Evolutionary conservation across 495 filamentous ascomycete species (phyloP), one percentile per base, ranked within the genome.

Genomic region (Hyaloscypha variabilis): DNA sequence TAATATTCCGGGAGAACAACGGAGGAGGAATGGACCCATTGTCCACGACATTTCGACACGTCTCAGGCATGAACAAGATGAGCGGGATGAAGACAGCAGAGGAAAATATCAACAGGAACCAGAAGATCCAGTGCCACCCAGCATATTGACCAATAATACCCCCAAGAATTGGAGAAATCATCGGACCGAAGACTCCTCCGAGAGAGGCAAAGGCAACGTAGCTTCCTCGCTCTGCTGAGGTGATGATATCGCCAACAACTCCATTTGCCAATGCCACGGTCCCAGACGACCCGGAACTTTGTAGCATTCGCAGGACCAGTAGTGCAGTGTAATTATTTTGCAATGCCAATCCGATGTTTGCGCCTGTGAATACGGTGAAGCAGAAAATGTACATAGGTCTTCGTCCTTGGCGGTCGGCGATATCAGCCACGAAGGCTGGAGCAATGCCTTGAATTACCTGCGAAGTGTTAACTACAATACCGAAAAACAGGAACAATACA

Each of bases 61-160:
- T 93, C 74, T 92, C 90, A 1, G 89, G 89, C 13, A 90, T 76
- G 58, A 70, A 70, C 14, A 68, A 34, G 28, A 66, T 55, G 39
- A 68, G 52, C 5, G 63, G 62, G 24, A 78, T 66, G 50, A 89
- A 49, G 13, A 82, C 58, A 64, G 85, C 86, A 0, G 77, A 81
- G 6, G 79, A 76, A 31, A 86, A 74, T 24, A 89, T 88, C 51
- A 79, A 70, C 28, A 91, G 74, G 58, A 92, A 89, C 85, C 85
- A 90, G 72, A 91, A 93, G 31, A 90, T 87, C 53, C 77, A 78
- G 28, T 87, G 77, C 90, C 89, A 92, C 2, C 87, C 87, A 1
- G 88, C 75, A 49, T 78, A 87, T 46, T 89, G 77, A 10, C 78
- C 76, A 17, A 92, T 70, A 1, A 86, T 67, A 1, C 88, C 89